Base-by-base conservation (phyloP, 306 rosid genomes). In the Malus fusca region DNA sequence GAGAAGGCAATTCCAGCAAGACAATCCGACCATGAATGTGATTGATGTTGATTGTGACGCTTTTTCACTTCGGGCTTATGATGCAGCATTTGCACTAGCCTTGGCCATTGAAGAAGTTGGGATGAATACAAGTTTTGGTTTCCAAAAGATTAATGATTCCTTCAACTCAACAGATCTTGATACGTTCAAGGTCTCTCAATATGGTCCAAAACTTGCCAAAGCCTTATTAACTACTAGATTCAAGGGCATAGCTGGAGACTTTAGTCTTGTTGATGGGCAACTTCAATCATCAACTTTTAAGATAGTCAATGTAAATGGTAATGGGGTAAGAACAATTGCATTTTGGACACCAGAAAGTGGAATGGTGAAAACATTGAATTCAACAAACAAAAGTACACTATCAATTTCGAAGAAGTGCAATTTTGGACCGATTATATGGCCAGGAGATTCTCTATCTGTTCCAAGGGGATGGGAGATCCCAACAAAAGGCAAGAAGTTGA, bases 61-160 rank as follows among this genome's bases (percentile, higher is more conserved):
- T 43, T 75, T 55, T 37, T 87, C 88, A 1, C 31, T 84, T 53
- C 83, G 85, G 91, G 93, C 96, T 31, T 85, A 90, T 73, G 96
- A 90, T 73, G 74, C 96, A 40, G 55, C 78, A 68, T 82, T 66
- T 8, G 88, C 92, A 52, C 31, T 88, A 66, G 91, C 93, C 21
- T 76, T 58, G 80, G 86, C 93, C 30, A 42, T 84, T 28, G 88
- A 90, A 80, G 60, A 90, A 33, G 65, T 53, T 46, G 56, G 44
- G 44, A 9, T 42, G 3, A 56, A 11, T 18, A 28, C 13, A 56
- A 46, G 17, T 25, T 64, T 30, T 13, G 42, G 12, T 21, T 44
- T 55, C 23, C 21, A 48, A 10, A 60, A 23, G 8, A 13, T 14
- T 15, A 79, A 69, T 10, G 4, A 6, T 43, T 78, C 82, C 28